Percentiles rank a stretch among this genome's conserved stretches.
Evolutionary conservation across 2,329 filamentous ascomycete genomes (phyloP).

Genomic region (Amauroascus niger): DNA sequence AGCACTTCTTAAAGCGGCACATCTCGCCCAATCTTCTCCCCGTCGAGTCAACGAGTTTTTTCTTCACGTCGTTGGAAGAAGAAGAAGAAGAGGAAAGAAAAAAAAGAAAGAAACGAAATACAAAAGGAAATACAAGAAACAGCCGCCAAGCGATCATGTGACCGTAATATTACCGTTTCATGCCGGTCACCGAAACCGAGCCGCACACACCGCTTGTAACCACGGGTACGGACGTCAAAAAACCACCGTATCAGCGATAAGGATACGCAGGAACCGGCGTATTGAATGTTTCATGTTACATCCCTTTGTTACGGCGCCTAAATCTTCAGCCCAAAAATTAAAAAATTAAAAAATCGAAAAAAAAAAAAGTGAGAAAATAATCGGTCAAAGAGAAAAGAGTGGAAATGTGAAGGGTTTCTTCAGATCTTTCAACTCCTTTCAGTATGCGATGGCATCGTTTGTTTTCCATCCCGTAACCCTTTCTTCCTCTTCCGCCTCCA

Average conservation of each 20-base stretch:
- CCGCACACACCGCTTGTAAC: neutral
- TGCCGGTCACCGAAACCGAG: constrained; percentile 5
- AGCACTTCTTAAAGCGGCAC: too few species aligned
- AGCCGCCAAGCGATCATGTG: constrained; percentile 1
- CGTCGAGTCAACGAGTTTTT: too few species aligned
- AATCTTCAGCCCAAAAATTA: neutral
- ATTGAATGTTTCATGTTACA: too few species aligned
- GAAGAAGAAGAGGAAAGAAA: neutral
- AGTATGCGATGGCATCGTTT: neutral
- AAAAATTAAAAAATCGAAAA: neutral
- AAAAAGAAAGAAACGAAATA: too few species aligned
- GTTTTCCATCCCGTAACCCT: neutral
- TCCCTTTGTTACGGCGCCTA: neutral
- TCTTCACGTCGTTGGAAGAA: too few species aligned
- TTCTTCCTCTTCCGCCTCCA: neutral
- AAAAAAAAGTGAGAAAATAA: neutral
- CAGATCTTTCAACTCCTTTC: constrained; percentile 1
- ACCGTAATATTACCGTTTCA: constrained; percentile 2
- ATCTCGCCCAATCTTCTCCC: too few species aligned
- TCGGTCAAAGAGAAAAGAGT: neutral
- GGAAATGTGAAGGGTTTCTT: neutral
- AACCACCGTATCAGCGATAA: neutral
- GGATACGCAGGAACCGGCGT: too few species aligned
- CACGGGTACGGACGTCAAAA: neutral
- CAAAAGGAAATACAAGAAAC: too few species aligned